Base-by-base conservation (phyloP, 2,329 filamentous ascomycete species). In the Xylariaceae sp. region DNA sequence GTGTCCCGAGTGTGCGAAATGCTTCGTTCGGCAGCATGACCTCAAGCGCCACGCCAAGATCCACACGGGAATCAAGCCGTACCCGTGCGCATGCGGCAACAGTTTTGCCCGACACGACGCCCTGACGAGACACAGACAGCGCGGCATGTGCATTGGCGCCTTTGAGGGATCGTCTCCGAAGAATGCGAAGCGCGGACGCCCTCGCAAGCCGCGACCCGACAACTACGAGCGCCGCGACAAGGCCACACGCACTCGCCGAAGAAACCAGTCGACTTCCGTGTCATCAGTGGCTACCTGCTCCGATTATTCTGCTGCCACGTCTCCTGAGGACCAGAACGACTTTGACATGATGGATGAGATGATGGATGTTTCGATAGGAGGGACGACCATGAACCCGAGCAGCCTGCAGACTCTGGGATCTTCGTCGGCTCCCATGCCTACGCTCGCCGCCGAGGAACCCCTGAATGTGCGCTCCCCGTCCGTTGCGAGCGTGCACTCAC, bases 41-140 rank as follows among this genome's bases (percentile, higher is more conserved):
- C 85, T 97, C 62, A 99, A 97, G 80, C 87, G 94, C 62, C 94
- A 99, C 72, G 89, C 92, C 67, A 97, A 97, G 77, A 99, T 97
- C 59, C 94, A 99, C 76, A 96, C 90, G 1, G 92, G 92, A 53
- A 88, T 95, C 76, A 97, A 97, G 78, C 92, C 93, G 3, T 96
- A 97, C 73, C 89, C 90, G 51, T 99, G 94, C 76, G 87, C 91
- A 64, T 99, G 94, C 72, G 92, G 93, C 59, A 95, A 95, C 74
- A 91, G 88, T 66, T 99, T 99, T 73, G 93, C 93, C 39, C 86
- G 94, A 58, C 93, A 97, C 70, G 94, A 99, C 73, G 94, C 94
- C 13, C 82, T 99, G 56, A 97, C 94, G 18, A 85, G 94, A 58
- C 94, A 99, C 73, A 86, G 92, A 56, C 94, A 97, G 74, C 87